A percentile compares a stretch with the other conserved stretches of the same genome.
Evolutionary conservation across 192 early-diverging fungal species (phyloP).

Genomic region (Lobosporangium transversale): DNA sequence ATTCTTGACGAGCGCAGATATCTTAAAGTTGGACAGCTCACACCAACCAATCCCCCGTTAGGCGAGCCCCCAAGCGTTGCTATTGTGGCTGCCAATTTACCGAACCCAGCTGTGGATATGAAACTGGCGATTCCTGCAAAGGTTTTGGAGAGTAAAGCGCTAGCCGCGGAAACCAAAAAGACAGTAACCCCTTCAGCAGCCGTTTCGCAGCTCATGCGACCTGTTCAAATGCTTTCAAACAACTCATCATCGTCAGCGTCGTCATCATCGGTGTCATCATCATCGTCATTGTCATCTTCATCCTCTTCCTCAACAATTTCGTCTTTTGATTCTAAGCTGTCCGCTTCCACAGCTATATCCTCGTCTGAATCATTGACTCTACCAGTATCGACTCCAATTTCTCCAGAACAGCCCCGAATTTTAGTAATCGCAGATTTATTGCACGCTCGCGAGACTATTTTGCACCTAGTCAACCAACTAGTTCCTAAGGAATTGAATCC

Average conservation of each 20-base stretch:
- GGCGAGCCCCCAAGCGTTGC: conserved; percentile 39
- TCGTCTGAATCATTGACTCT: neutral
- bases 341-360: neutral
- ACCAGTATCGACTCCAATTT: neutral
- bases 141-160: conserved; percentile 39
- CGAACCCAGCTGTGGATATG: conserved; percentile 41
- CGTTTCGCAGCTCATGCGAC: neutral
- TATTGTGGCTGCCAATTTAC: conserved; percentile 37
- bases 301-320: neutral
- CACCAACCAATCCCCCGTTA: conserved; percentile 35
- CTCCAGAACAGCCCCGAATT: conserved; percentile 27
- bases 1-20: conserved; percentile 44
- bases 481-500: conserved; percentile 23
- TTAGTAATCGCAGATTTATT: conserved; percentile 56
- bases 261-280: neutral
- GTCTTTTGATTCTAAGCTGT: conserved; percentile 10
- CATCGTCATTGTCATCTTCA: conserved; percentile 18
- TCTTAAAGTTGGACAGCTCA: conserved; percentile 31
- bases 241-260: conserved; percentile 21
- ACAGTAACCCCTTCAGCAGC: conserved; percentile 12
- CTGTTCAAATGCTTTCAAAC: neutral
- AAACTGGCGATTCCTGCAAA: conserved; percentile 31
- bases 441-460: conserved; percentile 53
- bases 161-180: conserved; percentile 27
- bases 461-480: conserved; percentile 52